Conservation (phyloP, 495 filamentous ascomycete species). For the Achaetomiella virescens region DNA sequence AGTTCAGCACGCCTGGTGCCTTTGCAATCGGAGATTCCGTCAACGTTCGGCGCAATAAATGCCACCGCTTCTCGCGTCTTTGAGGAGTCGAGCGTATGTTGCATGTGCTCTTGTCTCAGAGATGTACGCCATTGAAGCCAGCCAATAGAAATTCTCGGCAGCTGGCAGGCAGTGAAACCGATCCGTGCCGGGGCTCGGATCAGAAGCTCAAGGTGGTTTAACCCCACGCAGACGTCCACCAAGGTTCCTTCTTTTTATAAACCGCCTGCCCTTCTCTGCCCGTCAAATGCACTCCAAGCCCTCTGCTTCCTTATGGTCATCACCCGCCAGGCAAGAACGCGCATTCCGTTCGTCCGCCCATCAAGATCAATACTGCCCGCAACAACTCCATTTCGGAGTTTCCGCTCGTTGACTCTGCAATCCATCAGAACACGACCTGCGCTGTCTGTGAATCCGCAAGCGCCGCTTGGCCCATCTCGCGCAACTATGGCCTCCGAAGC, state of each 20-base stretch:
- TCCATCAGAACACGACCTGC: neutral
- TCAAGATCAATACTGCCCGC: neutral
- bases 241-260: too few relatives aligned
- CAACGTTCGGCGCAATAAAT: too few relatives aligned
- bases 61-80: too few relatives aligned
- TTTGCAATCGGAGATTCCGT: too few relatives aligned
- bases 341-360: neutral
- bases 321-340: neutral
- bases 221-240: too few relatives aligned
- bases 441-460: neutral
- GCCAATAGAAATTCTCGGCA: neutral
- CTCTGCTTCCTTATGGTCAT: neutral
- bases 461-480: slow-evolving; percentile 11
- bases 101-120: neutral
- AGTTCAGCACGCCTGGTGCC: too few relatives aligned
- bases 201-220: neutral
- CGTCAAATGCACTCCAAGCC: neutral
- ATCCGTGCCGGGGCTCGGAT: neutral
- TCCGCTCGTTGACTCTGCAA: neutral
- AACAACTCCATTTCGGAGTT: neutral
- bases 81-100: too few relatives aligned
- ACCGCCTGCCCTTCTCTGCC: too few relatives aligned
- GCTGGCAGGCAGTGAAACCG: neutral
- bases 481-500: slow-evolving; percentile 81
- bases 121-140: neutral